phyloP scores from a whole-genome alignment of 2,329 filamentous ascomycete species.

The Fusarium mangiferae region DNA sequence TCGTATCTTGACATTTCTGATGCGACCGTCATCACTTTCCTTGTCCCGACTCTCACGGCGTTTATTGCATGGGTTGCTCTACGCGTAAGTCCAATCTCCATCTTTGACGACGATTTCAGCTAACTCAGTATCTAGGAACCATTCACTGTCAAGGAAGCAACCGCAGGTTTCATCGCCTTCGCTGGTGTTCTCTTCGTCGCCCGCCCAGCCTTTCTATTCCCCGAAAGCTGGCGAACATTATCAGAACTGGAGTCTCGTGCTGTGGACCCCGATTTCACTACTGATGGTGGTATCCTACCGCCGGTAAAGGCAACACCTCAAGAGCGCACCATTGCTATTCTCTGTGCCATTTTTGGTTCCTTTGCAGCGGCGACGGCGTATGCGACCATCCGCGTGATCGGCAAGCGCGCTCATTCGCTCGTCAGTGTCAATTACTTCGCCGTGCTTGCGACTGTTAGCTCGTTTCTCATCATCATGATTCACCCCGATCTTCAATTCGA shows the following conservation, averaged over 20 bases:
- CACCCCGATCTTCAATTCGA: slow-evolving; percentile 55
- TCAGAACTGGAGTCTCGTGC: not conserved
- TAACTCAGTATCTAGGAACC: slow-evolving; percentile 63
- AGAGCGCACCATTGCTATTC: slow-evolving; percentile 73
- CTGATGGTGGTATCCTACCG: slow-evolving; percentile 40
- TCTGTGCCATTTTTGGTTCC: slow-evolving; percentile 74
- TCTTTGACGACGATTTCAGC: accelerated
- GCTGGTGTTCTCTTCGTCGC: slow-evolving; percentile 81
- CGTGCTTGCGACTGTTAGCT: slow-evolving; percentile 72
- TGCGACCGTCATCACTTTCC: slow-evolving; percentile 82
- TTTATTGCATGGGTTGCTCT: slow-evolving; percentile 70
- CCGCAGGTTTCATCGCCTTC: slow-evolving; percentile 75
- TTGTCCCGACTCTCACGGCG: slow-evolving; percentile 76
- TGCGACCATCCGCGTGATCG: slow-evolving; percentile 79
- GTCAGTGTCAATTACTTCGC: slow-evolving; percentile 84
- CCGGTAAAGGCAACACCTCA: slow-evolving; percentile 58
- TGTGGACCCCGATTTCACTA: slow-evolving; percentile 5
- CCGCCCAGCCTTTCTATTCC: slow-evolving; percentile 70
- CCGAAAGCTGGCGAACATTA: slow-evolving; percentile 11
- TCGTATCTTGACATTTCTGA: slow-evolving; percentile 81
- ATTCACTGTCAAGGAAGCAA: slow-evolving; percentile 76
- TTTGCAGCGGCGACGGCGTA: slow-evolving; percentile 76
- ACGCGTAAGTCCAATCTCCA: slow-evolving; percentile 11
- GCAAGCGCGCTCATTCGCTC: slow-evolving; percentile 77
- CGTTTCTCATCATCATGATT: slow-evolving; percentile 65